Percentiles rank a stretch among this genome's conserved stretches.
These are phyloP conservation scores for Metschnikowia santaceciliae DNA, from an alignment of 805 yeast genomes.

Conservation along the genomic window DNA sequence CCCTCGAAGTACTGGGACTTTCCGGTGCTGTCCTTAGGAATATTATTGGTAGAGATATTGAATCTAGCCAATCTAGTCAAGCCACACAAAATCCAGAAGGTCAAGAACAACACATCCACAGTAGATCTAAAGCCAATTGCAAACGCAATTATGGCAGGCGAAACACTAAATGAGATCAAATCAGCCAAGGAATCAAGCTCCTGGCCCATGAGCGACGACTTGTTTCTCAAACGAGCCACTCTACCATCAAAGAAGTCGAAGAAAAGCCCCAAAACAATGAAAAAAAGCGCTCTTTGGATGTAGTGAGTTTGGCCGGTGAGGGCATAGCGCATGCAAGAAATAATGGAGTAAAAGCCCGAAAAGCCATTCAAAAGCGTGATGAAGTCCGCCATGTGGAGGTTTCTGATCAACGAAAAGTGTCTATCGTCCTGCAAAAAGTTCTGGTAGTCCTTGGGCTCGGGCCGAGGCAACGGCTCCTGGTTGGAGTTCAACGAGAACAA, in stretches of 20 bases:
- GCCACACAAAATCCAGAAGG: slow-evolving; percentile 89
- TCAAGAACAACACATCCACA: slow-evolving; percentile 67
- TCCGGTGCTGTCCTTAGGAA: slow-evolving; percentile 86
- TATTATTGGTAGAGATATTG: slow-evolving; percentile 87
- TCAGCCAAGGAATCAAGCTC: slow-evolving; percentile 97
- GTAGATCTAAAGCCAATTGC: slow-evolving; percentile 86
- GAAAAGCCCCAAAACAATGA: slow-evolving; percentile 85
- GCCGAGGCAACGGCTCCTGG: slow-evolving; percentile 66
- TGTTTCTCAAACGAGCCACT: slow-evolving; percentile 91
- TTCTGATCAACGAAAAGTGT: slow-evolving; percentile 82
- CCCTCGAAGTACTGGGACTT: slow-evolving; percentile 94
- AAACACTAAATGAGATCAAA: slow-evolving; percentile 89
- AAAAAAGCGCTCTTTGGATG: slow-evolving; percentile 83
- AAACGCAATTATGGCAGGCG: slow-evolving; percentile 92
- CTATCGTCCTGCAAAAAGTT: slow-evolving; percentile 79
- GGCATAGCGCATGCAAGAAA: slow-evolving; percentile 80
- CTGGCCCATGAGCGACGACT: slow-evolving; percentile 92
- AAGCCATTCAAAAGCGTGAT: slow-evolving; percentile 93
- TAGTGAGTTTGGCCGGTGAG: slow-evolving; percentile 65
- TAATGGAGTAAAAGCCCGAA: slow-evolving; percentile 86
- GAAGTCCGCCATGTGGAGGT: slow-evolving; percentile 92
- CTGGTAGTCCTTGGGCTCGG: slow-evolving; percentile 70
- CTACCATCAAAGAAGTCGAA: slow-evolving; percentile 97
- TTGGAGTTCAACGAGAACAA: slow-evolving; percentile 48
- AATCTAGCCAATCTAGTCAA: slow-evolving; percentile 91